Base-by-base conservation (phyloP, 1,139 yeast species). In the Lodderomyces jiufengensis region DNA sequence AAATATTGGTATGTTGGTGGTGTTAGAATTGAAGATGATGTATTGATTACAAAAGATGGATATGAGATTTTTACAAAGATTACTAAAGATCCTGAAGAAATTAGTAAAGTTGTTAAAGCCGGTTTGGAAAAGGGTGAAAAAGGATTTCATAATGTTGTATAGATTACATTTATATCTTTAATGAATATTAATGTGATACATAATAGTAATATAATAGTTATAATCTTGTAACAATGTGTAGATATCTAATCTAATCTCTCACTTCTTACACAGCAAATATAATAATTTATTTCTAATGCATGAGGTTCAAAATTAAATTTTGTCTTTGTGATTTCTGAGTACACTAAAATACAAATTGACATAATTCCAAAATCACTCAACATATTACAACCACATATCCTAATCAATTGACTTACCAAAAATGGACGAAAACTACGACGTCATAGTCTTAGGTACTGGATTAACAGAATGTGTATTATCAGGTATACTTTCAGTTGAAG, bases 341-440 rank as follows among this genome's bases (percentile, higher is more conserved):
- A n/a, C n/a, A n/a, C n/a, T n/a, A n/a, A n/a, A n/a, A n/a, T n/a
- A n/a, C n/a, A n/a, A n/a, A n/a, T n/a, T n/a, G n/a, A n/a, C 20
- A 21, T 7, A 15, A 11, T 10, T 11, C 6, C 20, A 4, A 8
- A 29, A n/a, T 10, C 6, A 12, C 8, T 21, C 13, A 20, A 22
- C 24, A 9, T 9, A 3, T 13, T 14, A 14, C 27, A 29, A 29
- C 33, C 24, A 29, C 15, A 9, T 22, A 9, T 9, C n/a, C n/a
- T n/a, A n/a, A 22, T 20, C 24, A 18, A 18, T 18, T 18, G 20
- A 22, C 12, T 30, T 11, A 14, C 8, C 20, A 8, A 13, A 5
- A 18, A 87, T 94, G 96, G 97, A 92, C 65, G 97, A 90, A 66
- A 80, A 85, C 51, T 92, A 90, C 78, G 98, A 92, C 67, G 97